Evolutionary conservation across 2,329 filamentous ascomycete genomes (phyloP).

Genomic region (Venturia effusa): DNA sequence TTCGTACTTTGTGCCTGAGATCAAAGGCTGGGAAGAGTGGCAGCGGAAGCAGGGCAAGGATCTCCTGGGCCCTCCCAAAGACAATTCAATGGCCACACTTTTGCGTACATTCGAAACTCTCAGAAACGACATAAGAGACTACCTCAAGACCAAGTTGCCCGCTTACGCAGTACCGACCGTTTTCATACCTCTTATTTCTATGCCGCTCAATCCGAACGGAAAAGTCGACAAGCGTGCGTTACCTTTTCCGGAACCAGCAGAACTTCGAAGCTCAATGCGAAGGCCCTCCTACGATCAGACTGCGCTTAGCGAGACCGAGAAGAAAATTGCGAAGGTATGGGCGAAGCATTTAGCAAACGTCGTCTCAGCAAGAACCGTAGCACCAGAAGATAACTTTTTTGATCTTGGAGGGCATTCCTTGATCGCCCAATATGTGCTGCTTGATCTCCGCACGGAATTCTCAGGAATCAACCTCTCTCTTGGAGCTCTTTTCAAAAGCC

Average conservation of each 20-base stretch:
- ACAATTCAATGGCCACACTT: conserved; percentile 41
- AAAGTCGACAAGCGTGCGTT: conserved; percentile 62
- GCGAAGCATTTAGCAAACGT: conserved; percentile 52
- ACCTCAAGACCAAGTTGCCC: conserved; percentile 62
- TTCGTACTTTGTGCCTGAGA: conserved; percentile 81
- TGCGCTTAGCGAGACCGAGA: conserved; percentile 46
- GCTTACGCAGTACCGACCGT: conserved; percentile 65
- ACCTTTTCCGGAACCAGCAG: conserved; percentile 60
- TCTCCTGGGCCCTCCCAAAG: conserved; percentile 22
- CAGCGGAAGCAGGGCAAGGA: conserved; percentile 25
- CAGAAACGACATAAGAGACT: conserved; percentile 50
- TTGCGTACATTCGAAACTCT: conserved; percentile 52
- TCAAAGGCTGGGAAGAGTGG: conserved; percentile 61
- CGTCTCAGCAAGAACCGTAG: conserved; percentile 57
- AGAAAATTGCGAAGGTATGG: conserved; percentile 61
- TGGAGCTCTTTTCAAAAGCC: conserved; percentile 57
- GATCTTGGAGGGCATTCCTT: conserved; percentile 73
- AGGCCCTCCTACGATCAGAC: conserved; percentile 29
- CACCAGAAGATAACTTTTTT: conserved; percentile 57
- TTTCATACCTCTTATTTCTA: conserved; percentile 59
- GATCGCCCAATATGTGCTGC: conserved; percentile 69
- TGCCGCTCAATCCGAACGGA: conserved; percentile 53
- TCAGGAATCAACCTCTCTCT: conserved; percentile 57
- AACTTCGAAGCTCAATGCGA: conserved; percentile 17
- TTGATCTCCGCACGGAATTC: conserved; percentile 54